Conservation (phyloP, 192 early-diverging fungal genomes). For the Coemansia sp. region DNA sequence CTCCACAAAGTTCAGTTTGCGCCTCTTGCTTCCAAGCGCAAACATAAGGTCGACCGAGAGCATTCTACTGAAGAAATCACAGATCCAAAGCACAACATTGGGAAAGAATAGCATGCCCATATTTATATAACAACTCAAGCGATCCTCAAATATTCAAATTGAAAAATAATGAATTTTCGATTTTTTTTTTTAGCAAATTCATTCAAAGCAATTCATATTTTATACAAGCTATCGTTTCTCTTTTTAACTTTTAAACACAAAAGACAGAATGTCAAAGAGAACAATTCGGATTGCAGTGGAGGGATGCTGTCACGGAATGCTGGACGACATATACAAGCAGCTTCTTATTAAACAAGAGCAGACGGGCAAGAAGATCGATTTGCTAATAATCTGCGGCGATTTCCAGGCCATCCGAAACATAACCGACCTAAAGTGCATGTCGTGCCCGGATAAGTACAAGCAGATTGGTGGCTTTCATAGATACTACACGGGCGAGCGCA, state of each 20-base stretch:
- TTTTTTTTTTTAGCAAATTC: too few species aligned
- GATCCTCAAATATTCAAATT: too few species aligned
- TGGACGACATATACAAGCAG: conserved; percentile 85
- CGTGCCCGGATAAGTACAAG: conserved; percentile 85
- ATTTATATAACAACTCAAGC: too few species aligned
- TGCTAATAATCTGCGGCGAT: conserved; percentile 96
- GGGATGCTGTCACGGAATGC: conserved; percentile 95
- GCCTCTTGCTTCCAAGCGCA: too few species aligned
- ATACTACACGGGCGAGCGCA: conserved; percentile 84
- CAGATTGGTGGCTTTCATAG: conserved; percentile 85
- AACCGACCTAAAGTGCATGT: conserved; percentile 76
- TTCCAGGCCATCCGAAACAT: conserved; percentile 91
- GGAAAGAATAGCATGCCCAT: too few species aligned
- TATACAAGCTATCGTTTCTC: not conserved
- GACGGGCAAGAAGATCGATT: conserved; percentile 73
- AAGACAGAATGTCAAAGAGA: not conserved
- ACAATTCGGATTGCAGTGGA: conserved; percentile 75
- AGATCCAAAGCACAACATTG: too few species aligned
- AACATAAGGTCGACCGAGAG: too few species aligned
- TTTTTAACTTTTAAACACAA: not conserved
- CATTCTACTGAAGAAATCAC: too few species aligned
- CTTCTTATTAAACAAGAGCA: conserved; percentile 55
- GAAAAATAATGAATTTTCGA: too few species aligned
- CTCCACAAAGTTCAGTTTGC: too few species aligned
- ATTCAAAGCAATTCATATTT: too few species aligned